These are phyloP conservation scores for Rhodotorula sphaerocarpa DNA, from an alignment of 768 basidiomycete genomes.

Conservation along the genomic window DNA sequence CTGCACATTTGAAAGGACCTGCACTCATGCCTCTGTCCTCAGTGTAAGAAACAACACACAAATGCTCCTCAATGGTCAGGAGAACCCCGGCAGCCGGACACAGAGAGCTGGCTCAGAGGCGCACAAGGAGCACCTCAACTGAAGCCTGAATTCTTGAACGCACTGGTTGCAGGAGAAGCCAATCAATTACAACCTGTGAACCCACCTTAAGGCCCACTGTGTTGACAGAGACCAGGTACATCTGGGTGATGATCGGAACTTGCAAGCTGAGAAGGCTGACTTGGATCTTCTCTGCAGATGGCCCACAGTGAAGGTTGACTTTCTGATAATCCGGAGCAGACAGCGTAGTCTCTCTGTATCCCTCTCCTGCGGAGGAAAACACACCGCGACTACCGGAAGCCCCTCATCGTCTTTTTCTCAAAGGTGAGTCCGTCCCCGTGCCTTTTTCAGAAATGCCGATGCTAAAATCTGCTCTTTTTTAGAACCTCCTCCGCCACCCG, in stretches of 20 bases:
- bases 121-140: constrained; percentile 87
- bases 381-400: constrained; percentile 91
- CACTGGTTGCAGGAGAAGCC: constrained; percentile 65
- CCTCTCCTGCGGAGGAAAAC: constrained; percentile 95
- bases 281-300: background rate
- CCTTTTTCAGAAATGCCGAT: too few relatives aligned
- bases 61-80: too few relatives aligned
- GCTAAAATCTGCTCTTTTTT: too few relatives aligned
- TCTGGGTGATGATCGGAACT: too few relatives aligned
- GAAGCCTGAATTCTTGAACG: constrained; percentile 79
- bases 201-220: constrained; percentile 45
- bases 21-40: too few relatives aligned
- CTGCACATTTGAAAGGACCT: too few relatives aligned
- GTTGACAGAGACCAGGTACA: background rate
- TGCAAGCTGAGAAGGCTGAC: background rate
- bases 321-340: too few relatives aligned
- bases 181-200: constrained; percentile 95
- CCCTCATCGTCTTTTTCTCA: constrained; percentile 92
- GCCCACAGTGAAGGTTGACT: constrained; percentile 4
- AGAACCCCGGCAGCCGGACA: too few relatives aligned
- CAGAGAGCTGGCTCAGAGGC: too few relatives aligned
- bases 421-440: constrained; percentile 56
- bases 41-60: too few relatives aligned
- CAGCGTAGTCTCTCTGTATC: constrained; percentile 59
- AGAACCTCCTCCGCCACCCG: constrained; percentile 82